phyloP scores from a whole-genome alignment of 2,329 filamentous ascomycete species.

The Alternaria burnsii region DNA sequence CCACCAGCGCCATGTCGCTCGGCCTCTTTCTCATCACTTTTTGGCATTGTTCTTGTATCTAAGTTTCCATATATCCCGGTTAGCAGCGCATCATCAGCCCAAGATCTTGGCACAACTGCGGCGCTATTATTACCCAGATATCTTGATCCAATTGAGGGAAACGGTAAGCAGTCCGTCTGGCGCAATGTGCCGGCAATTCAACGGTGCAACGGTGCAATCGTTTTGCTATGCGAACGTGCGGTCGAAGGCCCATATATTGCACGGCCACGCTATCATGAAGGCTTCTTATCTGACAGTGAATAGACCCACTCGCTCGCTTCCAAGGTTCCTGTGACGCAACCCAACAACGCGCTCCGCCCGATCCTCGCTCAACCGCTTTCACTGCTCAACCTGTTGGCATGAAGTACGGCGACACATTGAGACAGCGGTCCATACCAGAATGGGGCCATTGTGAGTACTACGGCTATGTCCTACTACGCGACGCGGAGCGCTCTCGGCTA shows the following conservation, averaged over 20 bases:
- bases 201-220: slow-evolving; percentile 10
- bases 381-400: slow-evolving; percentile 54
- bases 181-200: slow-evolving; percentile 8
- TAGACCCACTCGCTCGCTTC: slow-evolving; percentile 19
- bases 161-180: slow-evolving; percentile 23
- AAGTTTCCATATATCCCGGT: slow-evolving; percentile 8
- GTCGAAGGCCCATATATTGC: background rate
- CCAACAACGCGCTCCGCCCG: slow-evolving; percentile 9
- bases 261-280: slow-evolving; percentile 8
- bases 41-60: background rate
- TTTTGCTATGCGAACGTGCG: slow-evolving; percentile 4
- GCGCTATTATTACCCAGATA: background rate
- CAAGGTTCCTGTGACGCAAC: slow-evolving; percentile 12
- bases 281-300: slow-evolving; percentile 21
- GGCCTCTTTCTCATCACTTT: slow-evolving; percentile 10
- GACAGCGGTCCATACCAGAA: slow-evolving; percentile 79
- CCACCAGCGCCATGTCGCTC: slow-evolving; percentile 6
- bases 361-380: slow-evolving; percentile 3
- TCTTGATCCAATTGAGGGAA: slow-evolving; percentile 8
- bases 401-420: slow-evolving; percentile 80
- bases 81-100: slow-evolving; percentile 7
- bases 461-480: slow-evolving; percentile 4
- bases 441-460: slow-evolving; percentile 74
- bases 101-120: slow-evolving; percentile 1
- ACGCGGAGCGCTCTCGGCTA: slow-evolving; percentile 15